Evolutionary conservation across 2,329 filamentous ascomycete genomes (phyloP), one percentile per base, ranked within the genome.

Genomic region (Penicillium sp.): DNA sequence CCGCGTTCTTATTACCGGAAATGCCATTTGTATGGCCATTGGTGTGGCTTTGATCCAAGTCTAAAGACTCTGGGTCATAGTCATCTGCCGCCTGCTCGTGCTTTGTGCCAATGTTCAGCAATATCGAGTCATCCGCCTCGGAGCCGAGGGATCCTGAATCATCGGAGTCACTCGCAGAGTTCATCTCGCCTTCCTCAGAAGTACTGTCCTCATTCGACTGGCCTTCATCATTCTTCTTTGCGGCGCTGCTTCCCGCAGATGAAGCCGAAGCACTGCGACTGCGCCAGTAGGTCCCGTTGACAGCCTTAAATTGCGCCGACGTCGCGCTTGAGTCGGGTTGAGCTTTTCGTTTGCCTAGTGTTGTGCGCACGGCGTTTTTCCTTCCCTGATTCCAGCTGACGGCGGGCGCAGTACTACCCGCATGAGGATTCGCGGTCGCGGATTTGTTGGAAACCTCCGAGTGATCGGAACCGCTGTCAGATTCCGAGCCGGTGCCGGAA

Each of bases 301-400:
- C 68, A 5, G 67, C 62, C 33, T 74, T 65, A 49, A 75, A 70
- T 45, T 69, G 60, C 23, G 64, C 58, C 11, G 39, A 43, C 16
- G 58, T 51, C 8, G 57, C 28, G 10, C 49, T 47, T 36, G 16
- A 26, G 46, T 36, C 31, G 14, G 29, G n/a, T 21, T 58, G 55
- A 2, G 61, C 52, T 13, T 58, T 60, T 29, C 67, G 64, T 50
- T 65, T 66, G 24, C 71, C 67, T 48, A 79, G 71, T 1, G 73
- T 73, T 14, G 75, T 80, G 34, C 78, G 68, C 42, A 79, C 70
- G 8, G 71, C 69, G 39, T 67, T 68, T 44, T 74, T 75, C 21
- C 71, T 73, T 18, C 72, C 72, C 52, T 75, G 70, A 47, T 80
- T 80, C 78, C 77, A 80, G 51, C 71, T 76, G n/a, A 71, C 67